phyloP scores from a whole-genome alignment of 345 rosid species.

The Turritis glabra region DNA sequence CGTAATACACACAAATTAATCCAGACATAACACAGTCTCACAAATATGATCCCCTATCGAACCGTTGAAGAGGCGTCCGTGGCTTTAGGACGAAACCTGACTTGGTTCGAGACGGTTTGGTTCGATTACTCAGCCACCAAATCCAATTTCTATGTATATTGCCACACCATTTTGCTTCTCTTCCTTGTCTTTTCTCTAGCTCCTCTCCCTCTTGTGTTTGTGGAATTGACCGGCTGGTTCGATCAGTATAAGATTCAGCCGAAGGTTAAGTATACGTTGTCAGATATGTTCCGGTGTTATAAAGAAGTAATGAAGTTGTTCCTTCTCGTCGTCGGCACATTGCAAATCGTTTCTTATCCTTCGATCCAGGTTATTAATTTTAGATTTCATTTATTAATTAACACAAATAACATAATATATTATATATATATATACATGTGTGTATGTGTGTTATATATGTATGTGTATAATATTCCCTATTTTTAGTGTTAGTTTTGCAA shows the following conservation, averaged over 20 bases:
- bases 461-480: not conserved
- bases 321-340: slow-evolving; percentile 65
- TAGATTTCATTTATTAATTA: not conserved
- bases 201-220: slow-evolving; percentile 64
- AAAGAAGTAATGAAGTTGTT: slow-evolving; percentile 64
- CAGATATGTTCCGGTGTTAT: slow-evolving; percentile 64
- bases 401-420: not conserved
- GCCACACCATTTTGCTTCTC: slow-evolving; percentile 64
- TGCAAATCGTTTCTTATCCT: slow-evolving; percentile 69
- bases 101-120: slow-evolving; percentile 70
- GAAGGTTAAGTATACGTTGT: slow-evolving; percentile 49
- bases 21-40: not conserved
- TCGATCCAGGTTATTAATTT: slow-evolving; percentile 53
- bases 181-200: slow-evolving; percentile 63
- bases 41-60: slow-evolving; percentile 62
- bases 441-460: too few relatives aligned
- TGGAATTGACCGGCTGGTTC: slow-evolving; percentile 46
- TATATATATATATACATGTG: not conserved
- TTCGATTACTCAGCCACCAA: slow-evolving; percentile 64
- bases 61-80: slow-evolving; percentile 60
- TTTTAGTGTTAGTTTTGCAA: not conserved
- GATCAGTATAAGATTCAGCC: slow-evolving; percentile 73
- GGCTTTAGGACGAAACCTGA: slow-evolving; percentile 71
- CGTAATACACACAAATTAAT: not conserved
- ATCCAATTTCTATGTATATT: slow-evolving; percentile 70